Evolutionary conservation across 176 grass and related monocot genomes (phyloP).

Genomic region (Melocanna baccifera): DNA sequence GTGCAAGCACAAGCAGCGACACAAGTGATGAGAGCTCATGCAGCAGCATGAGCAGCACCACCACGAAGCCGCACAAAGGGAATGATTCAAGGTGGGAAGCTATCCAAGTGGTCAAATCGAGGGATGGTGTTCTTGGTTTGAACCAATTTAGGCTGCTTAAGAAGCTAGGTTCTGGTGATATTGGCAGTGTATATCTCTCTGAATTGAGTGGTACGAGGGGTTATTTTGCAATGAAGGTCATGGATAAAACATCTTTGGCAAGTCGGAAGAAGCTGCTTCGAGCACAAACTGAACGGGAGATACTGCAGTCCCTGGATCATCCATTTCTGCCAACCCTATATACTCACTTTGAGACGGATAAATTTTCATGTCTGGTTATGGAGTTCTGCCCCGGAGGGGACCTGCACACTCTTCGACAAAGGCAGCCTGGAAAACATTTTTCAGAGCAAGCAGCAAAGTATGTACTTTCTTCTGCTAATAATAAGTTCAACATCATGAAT

Average conservation of each 20-base stretch:
- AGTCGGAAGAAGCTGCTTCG: conserved; percentile 89
- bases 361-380: conserved; percentile 92
- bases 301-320: conserved; percentile 81
- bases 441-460: conserved; percentile 93
- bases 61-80: conserved; percentile 77
- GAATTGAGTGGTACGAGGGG: conserved; percentile 75
- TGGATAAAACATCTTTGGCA: conserved; percentile 80
- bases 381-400: conserved; percentile 91
- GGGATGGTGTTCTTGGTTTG: conserved; percentile 66
- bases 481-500: background rate
- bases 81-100: conserved; percentile 88
- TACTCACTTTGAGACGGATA: conserved; percentile 91
- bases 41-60: conserved; percentile 75
- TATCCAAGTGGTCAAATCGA: conserved; percentile 59
- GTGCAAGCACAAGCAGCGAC: conserved; percentile 61
- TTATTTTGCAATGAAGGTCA: conserved; percentile 93
- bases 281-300: conserved; percentile 82
- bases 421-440: conserved; percentile 85
- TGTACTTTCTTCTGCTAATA: conserved; percentile 5
- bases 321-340: conserved; percentile 88
- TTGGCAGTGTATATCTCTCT: conserved; percentile 82
- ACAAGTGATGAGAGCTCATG: conserved; percentile 75
- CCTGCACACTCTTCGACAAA: conserved; percentile 80
- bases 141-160: conserved; percentile 82
- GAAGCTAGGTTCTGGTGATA: conserved; percentile 77